Evolutionary conservation across 2,329 filamentous ascomycete genomes (phyloP), one percentile per base, ranked within the genome.

Genomic region (Fusarium lateritium): DNA sequence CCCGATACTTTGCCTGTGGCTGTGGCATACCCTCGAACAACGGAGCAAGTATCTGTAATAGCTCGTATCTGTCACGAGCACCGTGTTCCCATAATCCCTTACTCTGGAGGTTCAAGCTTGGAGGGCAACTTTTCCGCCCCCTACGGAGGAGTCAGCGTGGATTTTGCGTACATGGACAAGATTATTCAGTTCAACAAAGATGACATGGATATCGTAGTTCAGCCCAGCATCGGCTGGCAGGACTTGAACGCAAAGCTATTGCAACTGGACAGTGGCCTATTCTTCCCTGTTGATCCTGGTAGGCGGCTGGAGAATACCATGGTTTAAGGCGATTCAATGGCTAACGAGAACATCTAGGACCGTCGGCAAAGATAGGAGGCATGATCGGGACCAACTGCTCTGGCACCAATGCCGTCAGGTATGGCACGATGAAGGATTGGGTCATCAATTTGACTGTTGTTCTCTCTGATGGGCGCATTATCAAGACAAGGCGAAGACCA

Each of bases 161-260:
- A 98, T 76, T 98, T 98, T 77, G 88, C 89, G 2, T 89, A 88
- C 75, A 98, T 98, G 94, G 91, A 97, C 77, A 84, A 90, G 73
- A 91, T 97, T 26, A 72, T 98, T 31, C 84, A 90, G 55, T 84
- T 97, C 58, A 92, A 97, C 77, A 90, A 92, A 71, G 91, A 93
- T 6, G 94, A 97, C 77, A 94, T 97, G 92, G 94, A 98, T 73
- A 86, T 97, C 50, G 92, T 97, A 6, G 94, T 98, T 5, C 94
- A 98, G 78, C 94, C 94, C 5, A 92, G 92, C 8, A 91, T 98
- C 11, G 91, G 92, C n/a, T 98, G 94, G 94, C 94, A 97, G 86
- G 89, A 92, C 53, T 82, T 98, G 60, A 98, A 98, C 74, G 89
- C 91, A 69, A 81, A 88, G 72, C 77, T 90, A 45, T 85, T 89